Percentiles rank a stretch among this genome's conserved stretches.
phyloP scores from a whole-genome alignment of 495 filamentous ascomycete genomes.

The Daldinia caldariorum region DNA sequence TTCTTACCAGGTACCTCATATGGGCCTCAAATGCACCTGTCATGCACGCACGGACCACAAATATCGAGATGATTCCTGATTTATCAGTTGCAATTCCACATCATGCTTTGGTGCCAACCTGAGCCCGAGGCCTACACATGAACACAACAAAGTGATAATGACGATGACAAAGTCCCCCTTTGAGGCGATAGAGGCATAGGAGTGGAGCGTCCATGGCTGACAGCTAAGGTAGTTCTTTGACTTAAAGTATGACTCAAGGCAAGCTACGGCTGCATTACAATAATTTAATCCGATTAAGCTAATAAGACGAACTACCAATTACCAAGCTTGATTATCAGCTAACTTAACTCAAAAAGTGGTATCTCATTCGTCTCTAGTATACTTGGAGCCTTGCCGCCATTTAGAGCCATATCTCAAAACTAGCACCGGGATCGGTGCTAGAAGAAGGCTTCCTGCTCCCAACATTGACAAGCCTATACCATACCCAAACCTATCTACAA shows the following conservation, averaged over 20 bases:
- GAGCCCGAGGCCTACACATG: background rate
- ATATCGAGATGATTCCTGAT: background rate
- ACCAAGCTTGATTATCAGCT: background rate
- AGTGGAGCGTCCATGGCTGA: background rate
- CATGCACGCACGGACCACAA: slow-evolving; percentile 2
- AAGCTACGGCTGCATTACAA: background rate
- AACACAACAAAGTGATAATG: background rate
- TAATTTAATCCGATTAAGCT: background rate
- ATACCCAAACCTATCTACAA: slow-evolving; percentile 58
- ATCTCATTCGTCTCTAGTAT: slow-evolving; percentile 49
- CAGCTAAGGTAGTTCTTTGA: background rate
- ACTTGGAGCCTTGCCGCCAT: slow-evolving; percentile 62
- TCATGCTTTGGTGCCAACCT: background rate
- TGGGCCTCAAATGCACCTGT: background rate
- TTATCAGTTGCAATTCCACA: slow-evolving; percentile 1
- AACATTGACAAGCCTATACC: slow-evolving; percentile 61
- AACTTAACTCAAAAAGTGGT: background rate
- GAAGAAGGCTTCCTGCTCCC: slow-evolving; percentile 47
- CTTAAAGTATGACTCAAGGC: background rate
- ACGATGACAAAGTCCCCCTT: too few species aligned
- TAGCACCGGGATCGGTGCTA: slow-evolving; percentile 62
- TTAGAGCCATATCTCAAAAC: slow-evolving; percentile 59
- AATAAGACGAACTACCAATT: background rate
- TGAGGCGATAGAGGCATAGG: background rate
- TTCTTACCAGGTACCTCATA: background rate